Evolutionary conservation across 148 eudicot species (phyloP), one percentile per base, ranked within the genome.

Genomic region (Rhododendron vialii): DNA sequence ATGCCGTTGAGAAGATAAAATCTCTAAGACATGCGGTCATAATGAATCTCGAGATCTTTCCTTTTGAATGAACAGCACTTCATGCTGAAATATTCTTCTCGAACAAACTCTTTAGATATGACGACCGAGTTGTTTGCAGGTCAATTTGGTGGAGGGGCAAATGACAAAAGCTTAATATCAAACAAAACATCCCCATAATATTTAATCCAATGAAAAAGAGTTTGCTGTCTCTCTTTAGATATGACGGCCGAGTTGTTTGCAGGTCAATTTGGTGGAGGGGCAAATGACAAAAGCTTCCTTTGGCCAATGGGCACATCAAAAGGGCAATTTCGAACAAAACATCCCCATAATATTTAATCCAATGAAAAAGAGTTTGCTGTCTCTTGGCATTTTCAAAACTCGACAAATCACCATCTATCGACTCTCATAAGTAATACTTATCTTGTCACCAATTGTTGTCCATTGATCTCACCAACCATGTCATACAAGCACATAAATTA

Each of bases 241-340:
- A 41, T 87, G 78, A 83, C 77, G 84, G 74, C 81, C 59, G 69
- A 78, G 86, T 89, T 84, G 88, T 87, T 87, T 76, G 84, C 26
- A 48, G 82, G 88, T 86, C 87, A 84, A 82, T 80, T 84, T 59
- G 63, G 48, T 59, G 71, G 28, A 35, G 51, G 50, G 61, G 30
- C 63, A 7, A 53, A 86, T 15, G 47, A 63, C 89, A 81, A 86
- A 88, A 85, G 5, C 26, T 71, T 74, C 36, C 76, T 51, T 20
- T 38, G 45, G n/a, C 51, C 74, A 61, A 35, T 79, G 36, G 36
- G 22, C 26, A 55, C 69, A 78, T 24, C 33, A 22, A 24, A 26
- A 17, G 8, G 73, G 26, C 85, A 75, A 41, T 45, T 57, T 84
- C 13, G 17, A 63, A 77, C 83, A 61, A 71, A 75, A 59, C 30